A percentile compares a stretch with the other conserved stretches of the same genome.
Conservation (phyloP, 169 alveolate species). For the Plasmodium relictum region DNA sequence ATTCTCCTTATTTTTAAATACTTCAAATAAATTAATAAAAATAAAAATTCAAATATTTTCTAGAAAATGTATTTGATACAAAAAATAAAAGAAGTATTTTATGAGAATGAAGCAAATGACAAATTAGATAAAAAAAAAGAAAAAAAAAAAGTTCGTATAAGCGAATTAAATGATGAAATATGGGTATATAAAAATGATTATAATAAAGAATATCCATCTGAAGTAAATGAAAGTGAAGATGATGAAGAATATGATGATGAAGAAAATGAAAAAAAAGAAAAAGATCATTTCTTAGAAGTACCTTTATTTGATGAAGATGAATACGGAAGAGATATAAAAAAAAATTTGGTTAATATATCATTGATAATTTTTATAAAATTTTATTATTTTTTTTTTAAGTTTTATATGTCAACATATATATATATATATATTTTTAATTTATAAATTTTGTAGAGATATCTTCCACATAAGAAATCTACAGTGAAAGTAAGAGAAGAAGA, state of each 20-base stretch:
- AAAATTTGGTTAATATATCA: constrained; percentile 33
- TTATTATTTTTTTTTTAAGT: neutral
- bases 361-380: neutral
- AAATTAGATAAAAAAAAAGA: constrained; percentile 16
- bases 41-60: neutral
- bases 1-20: too few species aligned
- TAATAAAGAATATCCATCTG: constrained; percentile 38
- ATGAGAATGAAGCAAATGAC: constrained; percentile 34
- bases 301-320: constrained; percentile 78
- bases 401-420: neutral
- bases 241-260: constrained; percentile 36
- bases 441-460: constrained; percentile 10
- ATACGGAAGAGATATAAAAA: constrained; percentile 44
- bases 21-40: neutral
- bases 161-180: constrained; percentile 75
- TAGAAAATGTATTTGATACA: constrained; percentile 37
- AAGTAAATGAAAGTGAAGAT: constrained; percentile 38
- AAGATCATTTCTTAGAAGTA: constrained; percentile 73
- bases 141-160: constrained; percentile 49
- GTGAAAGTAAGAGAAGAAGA: constrained; percentile 58
- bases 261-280: constrained; percentile 32
- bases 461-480: constrained; percentile 21
- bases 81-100: constrained; percentile 30
- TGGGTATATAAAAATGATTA: constrained; percentile 70
- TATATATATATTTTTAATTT: constrained; percentile 4